Evolutionary conservation across 192 early-diverging fungal species (phyloP), one percentile per base, ranked within the genome.

Genomic region (Geosiphon pyriformis): DNA sequence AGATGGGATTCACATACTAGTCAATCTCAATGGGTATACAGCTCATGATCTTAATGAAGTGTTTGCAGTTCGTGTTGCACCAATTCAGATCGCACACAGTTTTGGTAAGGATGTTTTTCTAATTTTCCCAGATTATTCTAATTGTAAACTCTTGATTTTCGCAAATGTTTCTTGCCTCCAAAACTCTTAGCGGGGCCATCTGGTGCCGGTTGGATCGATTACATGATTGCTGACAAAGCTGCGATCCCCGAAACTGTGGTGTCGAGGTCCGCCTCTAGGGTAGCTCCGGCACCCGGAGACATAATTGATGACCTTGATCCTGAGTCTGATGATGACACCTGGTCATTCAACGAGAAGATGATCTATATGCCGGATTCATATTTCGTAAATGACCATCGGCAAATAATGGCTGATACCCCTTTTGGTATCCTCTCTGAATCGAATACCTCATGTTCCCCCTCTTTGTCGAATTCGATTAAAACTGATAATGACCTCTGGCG

Each of bases 11-110:
- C 95, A 97, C 68, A 82, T 97, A 7, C 78, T 97, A 23, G 85
- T 92, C 67, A 95, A 97, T 61, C 78, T 97, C 53, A 97, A 97
- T 72, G 95, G 95, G 29, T 96, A 97, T 74, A 97, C 95, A n/a
- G 94, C 94, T 68, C 94, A 94, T 23, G 95, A 91, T 25, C 81
- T 89, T 18, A 95, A 95, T 78, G 92, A 96, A 73, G 83, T 97
- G 4, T 95, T 95, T 83, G 94, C 94, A 0, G 92, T 93, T 11
- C 82, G 95, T 18, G 90, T 92, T 7, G 85, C 87, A 31, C 94
- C 94, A 1, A 86, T 97, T 22, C 93, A 94, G 66, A 90, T 92
- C 42, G 83, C 89, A 1, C 90, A 91, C 57, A n/a, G n/a, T n/a
- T n/a, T n/a, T n/a, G n/a, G n/a, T n/a, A n/a, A n/a, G n/a, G n/a